Evolutionary conservation across 1,284 basidiomycete species (phyloP).

Genomic region (Moniliella sp.): DNA sequence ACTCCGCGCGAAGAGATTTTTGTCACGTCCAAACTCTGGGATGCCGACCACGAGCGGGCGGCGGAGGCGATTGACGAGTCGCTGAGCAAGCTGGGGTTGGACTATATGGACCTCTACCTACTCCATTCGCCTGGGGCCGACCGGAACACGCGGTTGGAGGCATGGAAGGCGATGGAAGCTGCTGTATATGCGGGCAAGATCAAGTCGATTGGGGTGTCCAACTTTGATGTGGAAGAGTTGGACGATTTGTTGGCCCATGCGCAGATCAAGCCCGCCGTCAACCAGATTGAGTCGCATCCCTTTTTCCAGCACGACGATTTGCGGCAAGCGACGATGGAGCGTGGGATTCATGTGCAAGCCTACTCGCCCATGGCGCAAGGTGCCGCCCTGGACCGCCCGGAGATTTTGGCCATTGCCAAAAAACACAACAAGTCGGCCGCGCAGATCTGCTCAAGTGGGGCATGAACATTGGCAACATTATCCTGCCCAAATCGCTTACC

Average conservation of each 20-base stretch:
- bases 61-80: slow-evolving; percentile 28
- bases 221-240: slow-evolving; percentile 31
- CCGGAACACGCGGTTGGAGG: slow-evolving; percentile 17
- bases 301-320: slow-evolving; percentile 32
- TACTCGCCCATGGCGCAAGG: slow-evolving; percentile 33
- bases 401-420: slow-evolving; percentile 26
- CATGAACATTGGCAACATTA: slow-evolving; percentile 37
- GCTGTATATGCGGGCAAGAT: slow-evolving; percentile 31
- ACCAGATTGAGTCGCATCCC: slow-evolving; percentile 33
- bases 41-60: slow-evolving; percentile 27
- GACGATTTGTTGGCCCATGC: slow-evolving; percentile 24
- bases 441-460: slow-evolving; percentile 44
- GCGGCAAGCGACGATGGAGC: slow-evolving; percentile 20
- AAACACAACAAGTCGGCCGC: slow-evolving; percentile 33
- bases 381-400: slow-evolving; percentile 23
- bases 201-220: slow-evolving; percentile 30
- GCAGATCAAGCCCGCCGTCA: slow-evolving; percentile 30
- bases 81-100: slow-evolving; percentile 27
- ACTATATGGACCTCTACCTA: slow-evolving; percentile 30
- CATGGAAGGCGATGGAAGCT: slow-evolving; percentile 30
- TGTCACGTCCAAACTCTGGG: slow-evolving; percentile 34
- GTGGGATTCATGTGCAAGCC: slow-evolving; percentile 28
- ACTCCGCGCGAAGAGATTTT: slow-evolving; percentile 31
- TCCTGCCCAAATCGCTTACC: slow-evolving; percentile 26
- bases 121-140: slow-evolving; percentile 23